Conservation (phyloP, 108 stramenopile species). For the Fragilariopsis cylindrus region DNA sequence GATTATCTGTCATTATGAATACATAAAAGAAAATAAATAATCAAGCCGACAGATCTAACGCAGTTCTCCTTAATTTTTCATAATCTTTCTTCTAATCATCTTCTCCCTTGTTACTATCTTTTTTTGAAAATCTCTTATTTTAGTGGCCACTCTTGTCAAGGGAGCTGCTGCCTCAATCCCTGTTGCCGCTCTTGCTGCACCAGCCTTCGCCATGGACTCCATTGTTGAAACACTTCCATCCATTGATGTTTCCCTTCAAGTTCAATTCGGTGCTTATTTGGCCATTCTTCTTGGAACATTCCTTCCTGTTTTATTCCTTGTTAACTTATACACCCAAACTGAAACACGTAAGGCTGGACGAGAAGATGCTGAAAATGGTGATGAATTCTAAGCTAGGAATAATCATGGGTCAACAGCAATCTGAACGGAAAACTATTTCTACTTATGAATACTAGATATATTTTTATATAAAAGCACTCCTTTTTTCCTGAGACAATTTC, state of each 20-base stretch:
- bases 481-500: too few relatives aligned
- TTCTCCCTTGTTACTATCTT: background rate
- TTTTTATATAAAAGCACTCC: background rate
- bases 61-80: too few relatives aligned
- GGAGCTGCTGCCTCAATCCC: conserved; percentile 69
- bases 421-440: too few relatives aligned
- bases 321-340: conserved; percentile 92
- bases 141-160: conserved; percentile 65
- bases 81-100: too few relatives aligned
- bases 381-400: conserved; percentile 31
- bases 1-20: background rate
- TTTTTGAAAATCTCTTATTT: conserved; percentile 1
- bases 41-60: too few relatives aligned
- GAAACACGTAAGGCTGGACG: conserved; percentile 84
- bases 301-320: conserved; percentile 90
- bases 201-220: conserved; percentile 86
- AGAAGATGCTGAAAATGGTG: conserved; percentile 29
- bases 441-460: background rate
- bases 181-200: conserved; percentile 64
- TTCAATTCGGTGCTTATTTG: conserved; percentile 93
- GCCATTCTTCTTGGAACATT: conserved; percentile 93
- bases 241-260: conserved; percentile 82
- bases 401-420: too few relatives aligned
- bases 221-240: conserved; percentile 79
- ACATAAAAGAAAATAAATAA: too few relatives aligned